Base-by-base conservation (phyloP, 2,329 filamentous ascomycete genomes). In the Nemania serpens region DNA sequence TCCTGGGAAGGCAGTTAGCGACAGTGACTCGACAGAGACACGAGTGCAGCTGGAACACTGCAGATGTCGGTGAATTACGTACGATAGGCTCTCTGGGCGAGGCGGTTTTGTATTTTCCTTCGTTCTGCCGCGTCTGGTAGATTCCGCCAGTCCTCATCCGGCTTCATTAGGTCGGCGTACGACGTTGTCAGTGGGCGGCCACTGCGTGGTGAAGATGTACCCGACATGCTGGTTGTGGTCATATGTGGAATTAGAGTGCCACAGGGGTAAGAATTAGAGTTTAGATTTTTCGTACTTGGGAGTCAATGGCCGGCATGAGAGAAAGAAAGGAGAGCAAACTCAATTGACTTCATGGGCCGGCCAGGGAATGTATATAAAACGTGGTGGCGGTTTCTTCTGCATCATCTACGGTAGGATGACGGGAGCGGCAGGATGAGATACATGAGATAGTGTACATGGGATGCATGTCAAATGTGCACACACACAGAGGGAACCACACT, bases 71-170 rank as follows among this genome's bases (percentile, higher is more conserved):
- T 22, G n/a, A 36, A 18, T 18, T 34, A 70, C 72, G 65, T 59
- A 75, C 73, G 66, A 62, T 75, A 75, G 50, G 73, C 73, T 57
- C 73, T 61, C 58, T 75, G 73, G 37, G 73, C 73, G 34, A 75
- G 70, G 11, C 73, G 71, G 53, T 75, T 75, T 55, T 75, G 73
- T n/a, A 75, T 74, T 64, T 73, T 74, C 50, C 73, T 69, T 22
- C 73, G 58, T 62, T 75, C 73, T 13, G 71, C 70, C 29, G 72
- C 71, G 59, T 74, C 71, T 22, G 72, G 70, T 17, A 74, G 68
- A 50, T 71, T 73, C 53, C 73, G 71, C 73, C 73, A 75, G 50
- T 75, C 73, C 62, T 75, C 73, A 29, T 74, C 72, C 5, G 72
- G 73, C 65, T 72, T 73, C 72, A 75, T 73, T 18, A 75, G 57